phyloP scores from a whole-genome alignment of 805 yeast species.

The Kazachstania kunashirensis region DNA sequence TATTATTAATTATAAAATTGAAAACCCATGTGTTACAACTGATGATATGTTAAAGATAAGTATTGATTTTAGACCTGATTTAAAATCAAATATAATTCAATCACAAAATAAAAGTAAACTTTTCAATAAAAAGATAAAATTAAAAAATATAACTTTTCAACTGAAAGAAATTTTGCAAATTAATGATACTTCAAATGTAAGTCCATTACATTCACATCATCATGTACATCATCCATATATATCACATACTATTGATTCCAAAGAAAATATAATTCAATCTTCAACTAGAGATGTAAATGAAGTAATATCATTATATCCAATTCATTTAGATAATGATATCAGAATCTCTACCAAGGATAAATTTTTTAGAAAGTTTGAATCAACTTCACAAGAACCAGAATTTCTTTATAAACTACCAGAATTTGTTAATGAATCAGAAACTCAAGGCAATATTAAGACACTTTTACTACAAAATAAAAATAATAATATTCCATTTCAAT shows the following conservation, averaged over 20 bases:
- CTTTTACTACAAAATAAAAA: constrained; percentile 26
- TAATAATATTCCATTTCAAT: constrained; percentile 28
- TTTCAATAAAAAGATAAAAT: constrained; percentile 28
- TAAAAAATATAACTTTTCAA: constrained; percentile 40
- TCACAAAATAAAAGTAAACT: constrained; percentile 9
- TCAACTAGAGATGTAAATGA: constrained; percentile 21
- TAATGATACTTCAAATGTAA: constrained; percentile 30
- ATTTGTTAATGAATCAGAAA: neutral
- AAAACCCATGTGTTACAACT: constrained; percentile 50
- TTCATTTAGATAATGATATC: constrained; percentile 18
- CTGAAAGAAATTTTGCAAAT: constrained; percentile 46
- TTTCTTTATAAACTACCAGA: constrained; percentile 16
- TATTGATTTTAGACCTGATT: constrained; percentile 35
- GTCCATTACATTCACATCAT: neutral
- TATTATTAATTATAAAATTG: constrained; percentile 37
- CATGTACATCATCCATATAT: constrained; percentile 16
- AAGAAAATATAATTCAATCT: constrained; percentile 33
- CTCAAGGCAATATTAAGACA: constrained; percentile 9
- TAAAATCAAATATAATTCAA: constrained; percentile 8
- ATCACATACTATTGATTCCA: constrained; percentile 26
- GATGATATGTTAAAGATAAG: constrained; percentile 38
- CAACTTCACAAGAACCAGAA: constrained; percentile 27
- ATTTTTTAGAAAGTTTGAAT: constrained; percentile 24
- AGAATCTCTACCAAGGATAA: constrained; percentile 23
- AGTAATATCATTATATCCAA: constrained; percentile 23